These are phyloP conservation scores for Neoboletus brunneissimus DNA, from an alignment of 768 basidiomycete species.

Conservation along the genomic window DNA sequence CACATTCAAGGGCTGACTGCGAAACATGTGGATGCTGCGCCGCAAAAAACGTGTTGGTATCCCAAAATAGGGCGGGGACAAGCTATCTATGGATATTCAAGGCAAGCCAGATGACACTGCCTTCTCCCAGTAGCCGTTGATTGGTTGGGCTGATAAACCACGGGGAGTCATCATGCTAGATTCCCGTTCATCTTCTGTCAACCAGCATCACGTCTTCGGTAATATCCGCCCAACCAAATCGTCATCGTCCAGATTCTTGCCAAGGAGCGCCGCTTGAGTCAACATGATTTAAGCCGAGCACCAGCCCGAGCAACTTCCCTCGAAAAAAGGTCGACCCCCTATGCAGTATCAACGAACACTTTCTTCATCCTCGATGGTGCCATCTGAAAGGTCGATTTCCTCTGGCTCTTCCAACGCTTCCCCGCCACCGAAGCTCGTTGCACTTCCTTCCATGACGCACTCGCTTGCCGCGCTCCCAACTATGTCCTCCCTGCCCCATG, in stretches of 20 bases:
- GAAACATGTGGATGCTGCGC: constrained; percentile 33
- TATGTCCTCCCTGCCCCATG: constrained; percentile 31
- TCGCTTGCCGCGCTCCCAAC: constrained; percentile 31
- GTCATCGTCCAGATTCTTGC: constrained; percentile 24
- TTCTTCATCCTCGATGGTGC: constrained; percentile 34
- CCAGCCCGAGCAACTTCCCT: constrained; percentile 4
- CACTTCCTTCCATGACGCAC: constrained; percentile 34
- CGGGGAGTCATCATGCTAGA: constrained; percentile 31
- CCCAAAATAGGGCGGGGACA: constrained; percentile 27
- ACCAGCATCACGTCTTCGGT: constrained; percentile 34
- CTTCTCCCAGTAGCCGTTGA: constrained; percentile 30
- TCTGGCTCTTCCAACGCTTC: constrained; percentile 32
- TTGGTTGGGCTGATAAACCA: constrained; percentile 33
- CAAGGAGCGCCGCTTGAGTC: constrained; percentile 22
- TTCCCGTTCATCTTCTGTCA: constrained; percentile 33
- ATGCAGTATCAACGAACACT: constrained; percentile 32
- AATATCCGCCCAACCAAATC: constrained; percentile 31
- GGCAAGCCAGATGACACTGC: constrained; percentile 27
- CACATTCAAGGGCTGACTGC: constrained; percentile 17
- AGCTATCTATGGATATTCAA: constrained; percentile 17
- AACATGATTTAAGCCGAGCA: constrained; percentile 27
- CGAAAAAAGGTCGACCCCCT: constrained; percentile 14
- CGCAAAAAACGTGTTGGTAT: constrained; percentile 32
- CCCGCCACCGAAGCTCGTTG: constrained; percentile 28
- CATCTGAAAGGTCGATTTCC: constrained; percentile 33